These are phyloP conservation scores for Tolypocladium pustulatum DNA, from an alignment of 2,329 filamentous ascomycete genomes.

Conservation along the genomic window DNA sequence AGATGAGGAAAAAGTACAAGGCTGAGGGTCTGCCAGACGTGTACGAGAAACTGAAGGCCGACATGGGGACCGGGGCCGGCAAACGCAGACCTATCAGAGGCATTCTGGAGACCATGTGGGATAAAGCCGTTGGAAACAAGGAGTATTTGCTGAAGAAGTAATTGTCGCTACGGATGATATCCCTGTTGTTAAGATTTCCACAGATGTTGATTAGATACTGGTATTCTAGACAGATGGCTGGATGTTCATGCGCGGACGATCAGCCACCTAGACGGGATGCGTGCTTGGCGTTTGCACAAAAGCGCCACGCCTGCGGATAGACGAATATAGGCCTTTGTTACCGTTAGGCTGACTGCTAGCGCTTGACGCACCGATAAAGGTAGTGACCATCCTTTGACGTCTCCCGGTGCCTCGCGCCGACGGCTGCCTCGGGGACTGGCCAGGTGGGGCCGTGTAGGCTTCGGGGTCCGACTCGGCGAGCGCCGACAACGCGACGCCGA, in stretches of 20 bases:
- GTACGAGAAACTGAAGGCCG: constrained; percentile 40
- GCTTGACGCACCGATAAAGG: too few relatives aligned
- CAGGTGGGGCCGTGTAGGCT: too few relatives aligned
- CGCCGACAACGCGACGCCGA: constrained; percentile 20
- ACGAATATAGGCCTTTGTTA: too few relatives aligned
- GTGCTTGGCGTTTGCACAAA: too few relatives aligned
- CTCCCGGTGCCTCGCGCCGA: too few relatives aligned
- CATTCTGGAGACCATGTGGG: constrained; percentile 18
- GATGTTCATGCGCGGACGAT: too few relatives aligned
- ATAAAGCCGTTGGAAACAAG: constrained; percentile 17
- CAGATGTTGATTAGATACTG: neutral
- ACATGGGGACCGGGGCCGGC: constrained; percentile 13
- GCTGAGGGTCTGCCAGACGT: constrained; percentile 36
- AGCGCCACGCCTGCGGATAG: too few relatives aligned
- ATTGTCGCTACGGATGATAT: neutral
- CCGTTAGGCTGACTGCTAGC: too few relatives aligned
- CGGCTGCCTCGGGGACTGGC: too few relatives aligned
- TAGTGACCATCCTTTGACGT: too few relatives aligned
- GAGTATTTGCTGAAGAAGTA: constrained; percentile 16
- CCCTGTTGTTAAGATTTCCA: neutral
- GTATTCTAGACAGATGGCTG: neutral
- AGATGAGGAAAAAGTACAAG: constrained; percentile 35
- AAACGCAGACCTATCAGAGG: constrained; percentile 14
- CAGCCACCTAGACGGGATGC: too few relatives aligned
- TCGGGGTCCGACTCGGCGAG: constrained; percentile 20